Evolutionary conservation across 768 basidiomycete genomes (phyloP), one percentile per base, ranked within the genome.

Genomic region (Russula dissimulans): DNA sequence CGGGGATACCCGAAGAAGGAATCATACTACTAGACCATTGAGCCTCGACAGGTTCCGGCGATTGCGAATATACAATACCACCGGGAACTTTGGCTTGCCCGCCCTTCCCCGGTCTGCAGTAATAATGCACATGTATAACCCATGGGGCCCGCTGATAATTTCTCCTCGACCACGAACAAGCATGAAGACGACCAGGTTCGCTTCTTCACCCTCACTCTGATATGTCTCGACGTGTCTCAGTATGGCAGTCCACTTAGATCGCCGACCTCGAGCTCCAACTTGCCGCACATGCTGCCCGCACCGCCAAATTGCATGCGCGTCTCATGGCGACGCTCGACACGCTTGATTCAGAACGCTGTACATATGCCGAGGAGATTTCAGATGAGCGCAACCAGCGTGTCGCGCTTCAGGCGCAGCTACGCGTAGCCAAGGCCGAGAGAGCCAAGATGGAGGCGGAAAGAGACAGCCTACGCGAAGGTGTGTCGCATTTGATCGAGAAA

Each of bases 401-500:
- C 38, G 70, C 59, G 18, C 69, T 82, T 6, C 68, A 70, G n/a
- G 68, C 67, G 7, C 74, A 78, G 45, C 64, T 80, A n/a, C 66
- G 73, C 41, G 32, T 36, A 39, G 54, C 53, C 7, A 46, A 18
- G 44, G 49, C 54, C 22, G 56, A 56, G 38, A 53, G 41, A 66
- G 72, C 9, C 75, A 75, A 63, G 65, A 66, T 73, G 5, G 78
- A 84, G 68, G 65, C 68, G 2, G 81, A 85, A 63, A 72, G 70
- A 57, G 80, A 84, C 66, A 79, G 82, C 56, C 65, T 84, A 66
- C 74, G 78, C 63, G 80, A 82, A 45, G 79, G 77, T 6, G 80
- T 86, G 1, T 64, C 75, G 51, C 69, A 76, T 53, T 67, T 86
- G 43, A 75, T 82, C n/a, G 75, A 82, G 69, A 83, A 81, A 81